phyloP scores from a whole-genome alignment of 345 rosid genomes.

The Murraya koenigii region DNA sequence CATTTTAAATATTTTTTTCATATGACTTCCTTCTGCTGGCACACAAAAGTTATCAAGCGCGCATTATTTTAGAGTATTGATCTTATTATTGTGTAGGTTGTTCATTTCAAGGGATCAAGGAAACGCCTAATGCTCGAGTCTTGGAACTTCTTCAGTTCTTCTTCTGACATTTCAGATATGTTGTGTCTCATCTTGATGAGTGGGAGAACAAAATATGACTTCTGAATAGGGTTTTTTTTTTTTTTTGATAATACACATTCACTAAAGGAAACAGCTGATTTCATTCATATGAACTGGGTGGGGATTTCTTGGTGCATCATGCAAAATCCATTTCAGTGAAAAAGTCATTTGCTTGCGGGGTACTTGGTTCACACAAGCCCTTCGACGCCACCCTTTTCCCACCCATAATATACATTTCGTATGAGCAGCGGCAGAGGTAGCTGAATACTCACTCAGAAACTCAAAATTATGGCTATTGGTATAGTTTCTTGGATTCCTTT shows the following conservation, averaged over 20 bases:
- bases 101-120: conserved; percentile 97
- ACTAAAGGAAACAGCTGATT: neutral
- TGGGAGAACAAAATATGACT: conserved; percentile 94
- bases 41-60: neutral
- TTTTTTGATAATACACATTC: neutral
- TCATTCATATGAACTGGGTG: neutral
- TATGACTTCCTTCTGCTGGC: neutral
- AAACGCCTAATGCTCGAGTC: conserved; percentile 96
- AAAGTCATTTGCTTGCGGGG: neutral
- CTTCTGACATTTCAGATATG: conserved; percentile 61
- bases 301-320: neutral
- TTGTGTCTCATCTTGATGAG: conserved; percentile 78
- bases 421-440: neutral
- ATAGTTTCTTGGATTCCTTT: conserved; percentile 1
- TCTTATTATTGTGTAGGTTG: conserved; percentile 39
- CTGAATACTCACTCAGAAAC: neutral
- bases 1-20: neutral
- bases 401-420: neutral
- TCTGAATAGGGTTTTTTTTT: conserved; percentile 28
- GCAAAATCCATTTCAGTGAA: neutral
- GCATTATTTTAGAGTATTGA: neutral
- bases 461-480: neutral
- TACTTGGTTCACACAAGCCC: neutral
- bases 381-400: neutral
- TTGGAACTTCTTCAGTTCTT: conserved; percentile 67